phyloP scores from a whole-genome alignment of 2,329 filamentous ascomycete species.

The Nemania sp. region DNA sequence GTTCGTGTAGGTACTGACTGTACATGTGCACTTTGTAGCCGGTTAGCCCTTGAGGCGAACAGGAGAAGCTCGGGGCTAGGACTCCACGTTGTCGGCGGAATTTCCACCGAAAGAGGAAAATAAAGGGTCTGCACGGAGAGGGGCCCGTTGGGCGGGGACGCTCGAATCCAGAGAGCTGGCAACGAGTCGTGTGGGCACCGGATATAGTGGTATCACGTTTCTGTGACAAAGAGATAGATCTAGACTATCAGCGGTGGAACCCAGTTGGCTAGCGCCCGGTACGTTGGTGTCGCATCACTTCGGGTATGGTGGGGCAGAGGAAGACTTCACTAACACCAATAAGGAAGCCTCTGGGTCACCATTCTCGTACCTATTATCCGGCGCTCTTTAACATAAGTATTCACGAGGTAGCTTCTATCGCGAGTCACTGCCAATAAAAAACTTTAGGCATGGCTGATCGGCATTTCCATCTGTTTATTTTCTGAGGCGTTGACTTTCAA shows the following conservation, averaged over 20 bases:
- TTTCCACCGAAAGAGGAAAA: slow-evolving; percentile 6
- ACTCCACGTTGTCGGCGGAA: slow-evolving; percentile 10
- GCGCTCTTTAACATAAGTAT: too few relatives aligned
- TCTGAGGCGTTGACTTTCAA: too few relatives aligned
- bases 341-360: slow-evolving; percentile 3
- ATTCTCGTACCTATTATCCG: slow-evolving; percentile 1
- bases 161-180: neutral
- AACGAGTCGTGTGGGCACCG: slow-evolving; percentile 1
- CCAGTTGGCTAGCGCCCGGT: neutral
- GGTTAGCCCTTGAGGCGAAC: neutral
- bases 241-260: too few relatives aligned
- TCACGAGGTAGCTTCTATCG: too few relatives aligned
- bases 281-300: neutral
- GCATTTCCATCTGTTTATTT: too few relatives aligned
- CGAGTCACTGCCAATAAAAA: too few relatives aligned
- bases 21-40: neutral
- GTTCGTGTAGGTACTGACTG: neutral
- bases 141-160: too few relatives aligned
- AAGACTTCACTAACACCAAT: neutral
- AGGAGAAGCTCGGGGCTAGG: neutral
- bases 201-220: neutral
- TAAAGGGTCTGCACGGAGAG: slow-evolving; percentile 4
- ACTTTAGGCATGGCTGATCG: too few relatives aligned
- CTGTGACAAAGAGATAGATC: neutral
- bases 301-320: neutral